Evolutionary conservation across 345 rosid genomes (phyloP), one percentile per base, ranked within the genome.

Genomic region (Murraya paniculata): DNA sequence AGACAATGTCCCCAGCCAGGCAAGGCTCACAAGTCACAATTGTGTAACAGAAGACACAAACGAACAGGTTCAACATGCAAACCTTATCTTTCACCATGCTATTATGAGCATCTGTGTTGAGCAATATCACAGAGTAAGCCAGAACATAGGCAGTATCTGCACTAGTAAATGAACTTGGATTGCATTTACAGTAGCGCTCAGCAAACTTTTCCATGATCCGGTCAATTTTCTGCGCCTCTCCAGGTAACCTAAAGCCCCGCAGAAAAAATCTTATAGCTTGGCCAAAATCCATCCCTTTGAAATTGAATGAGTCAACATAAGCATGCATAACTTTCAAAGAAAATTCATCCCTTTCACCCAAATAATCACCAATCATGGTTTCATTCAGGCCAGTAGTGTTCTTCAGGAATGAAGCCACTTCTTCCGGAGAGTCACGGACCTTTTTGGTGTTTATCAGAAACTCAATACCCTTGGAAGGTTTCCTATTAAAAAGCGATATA

Each of bases 181-280:
- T 92, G 89, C 94, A 92, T 91, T 90, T 93, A 81, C 98, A 95
- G 81, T 88, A 95, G 81, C 98, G 94, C 82, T 95, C 99, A 50
- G 98, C 99, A 86, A 93, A 95, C 90, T 95, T 93, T 81, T 93
- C 98, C 97, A 95, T 92, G 62, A 95, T 91, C 76, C 97, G 96
- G 83, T 93, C 98, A 87, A 95, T 93, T 87, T 95, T 95, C 88
- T 95, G 98, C n/a, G 99, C 97, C 86, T 95, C 99, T 80, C 97
- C 97, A 24, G 98, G 99, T 77, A 95, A 86, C 86, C 93, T 91
- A 78, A 95, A 95, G 77, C 98, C 98, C 31, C 89, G 83, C 39
- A 95, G 84, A 89, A 95, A 93, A 88, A 91, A 95, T 89, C 98
- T 92, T 87, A 93, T 87, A 24, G 97, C 88, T 82, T 90, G 94